Percentiles rank a stretch among this genome's conserved stretches.
phyloP scores from a whole-genome alignment of 2,329 filamentous ascomycete genomes.

The Fusarium sp. region DNA sequence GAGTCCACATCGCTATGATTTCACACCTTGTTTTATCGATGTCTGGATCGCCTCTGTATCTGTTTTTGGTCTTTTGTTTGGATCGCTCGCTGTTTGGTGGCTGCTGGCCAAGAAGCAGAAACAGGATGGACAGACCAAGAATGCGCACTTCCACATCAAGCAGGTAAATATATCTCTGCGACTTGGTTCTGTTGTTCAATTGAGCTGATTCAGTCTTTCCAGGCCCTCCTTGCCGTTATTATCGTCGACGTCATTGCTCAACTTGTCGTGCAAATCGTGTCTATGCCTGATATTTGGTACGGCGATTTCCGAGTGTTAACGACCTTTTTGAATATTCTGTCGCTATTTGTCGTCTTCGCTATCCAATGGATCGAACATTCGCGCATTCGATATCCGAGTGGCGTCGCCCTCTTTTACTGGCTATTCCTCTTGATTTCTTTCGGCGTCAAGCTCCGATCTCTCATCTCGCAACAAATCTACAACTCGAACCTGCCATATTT shows the following conservation, averaged over 20 bases:
- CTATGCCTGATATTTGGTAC: slow-evolving; percentile 77
- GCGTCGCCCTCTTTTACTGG: slow-evolving; percentile 93
- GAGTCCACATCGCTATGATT: slow-evolving; percentile 88
- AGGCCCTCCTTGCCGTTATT: slow-evolving; percentile 74
- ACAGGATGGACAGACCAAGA: slow-evolving; percentile 74
- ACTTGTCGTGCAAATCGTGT: slow-evolving; percentile 80
- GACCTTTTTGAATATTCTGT: slow-evolving; percentile 77
- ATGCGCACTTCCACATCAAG: slow-evolving; percentile 94
- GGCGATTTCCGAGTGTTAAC: slow-evolving; percentile 91
- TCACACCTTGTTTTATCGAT: slow-evolving; percentile 98
- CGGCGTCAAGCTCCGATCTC: slow-evolving; percentile 85
- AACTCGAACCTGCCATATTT: slow-evolving; percentile 79
- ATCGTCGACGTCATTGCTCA: slow-evolving; percentile 78
- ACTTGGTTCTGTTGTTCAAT: slow-evolving; percentile 8
- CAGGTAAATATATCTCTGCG: slow-evolving; percentile 68
- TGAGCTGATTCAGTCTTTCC: slow-evolving; percentile 23
- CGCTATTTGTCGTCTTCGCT: slow-evolving; percentile 79
- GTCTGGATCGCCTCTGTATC: slow-evolving; percentile 86
- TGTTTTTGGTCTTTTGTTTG: slow-evolving; percentile 81
- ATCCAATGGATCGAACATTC: slow-evolving; percentile 91
- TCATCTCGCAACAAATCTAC: slow-evolving; percentile 83
- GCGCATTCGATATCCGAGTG: slow-evolving; percentile 86
- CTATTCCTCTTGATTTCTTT: slow-evolving; percentile 84
- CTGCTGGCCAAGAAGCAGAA: slow-evolving; percentile 77
- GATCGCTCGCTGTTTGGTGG: slow-evolving; percentile 83